Conservation (phyloP, 2,329 filamentous ascomycete genomes). For the Davidsoniella virescens region DNA sequence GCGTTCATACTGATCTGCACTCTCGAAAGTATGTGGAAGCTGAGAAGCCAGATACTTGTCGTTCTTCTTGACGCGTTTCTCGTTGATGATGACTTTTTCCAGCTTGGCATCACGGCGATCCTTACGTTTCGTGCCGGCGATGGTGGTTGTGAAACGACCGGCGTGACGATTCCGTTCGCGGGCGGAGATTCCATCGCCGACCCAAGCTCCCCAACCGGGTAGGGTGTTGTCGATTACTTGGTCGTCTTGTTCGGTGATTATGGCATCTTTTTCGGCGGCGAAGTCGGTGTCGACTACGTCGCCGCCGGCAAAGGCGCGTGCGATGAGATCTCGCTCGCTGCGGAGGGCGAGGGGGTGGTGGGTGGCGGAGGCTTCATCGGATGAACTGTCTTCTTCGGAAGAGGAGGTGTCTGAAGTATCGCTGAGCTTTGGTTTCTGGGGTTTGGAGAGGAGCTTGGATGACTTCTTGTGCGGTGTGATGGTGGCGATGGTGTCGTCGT, state of each 20-base stretch:
- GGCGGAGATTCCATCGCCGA: slow-evolving; percentile 64
- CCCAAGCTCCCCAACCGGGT: slow-evolving; percentile 88
- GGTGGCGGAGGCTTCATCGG: slow-evolving; percentile 18
- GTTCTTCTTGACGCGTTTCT: slow-evolving; percentile 85
- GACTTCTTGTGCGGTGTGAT: not conserved
- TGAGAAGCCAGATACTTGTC: slow-evolving; percentile 70
- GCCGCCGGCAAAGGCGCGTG: slow-evolving; percentile 74
- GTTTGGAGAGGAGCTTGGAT: not conserved
- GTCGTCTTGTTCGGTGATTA: slow-evolving; percentile 62
- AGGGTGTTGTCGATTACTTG: slow-evolving; percentile 71
- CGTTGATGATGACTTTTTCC: slow-evolving; percentile 75
- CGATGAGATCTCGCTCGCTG: slow-evolving; percentile 49
- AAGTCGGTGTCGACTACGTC: slow-evolving; percentile 74
- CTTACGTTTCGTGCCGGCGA: slow-evolving; percentile 57
- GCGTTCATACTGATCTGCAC: slow-evolving; percentile 74
- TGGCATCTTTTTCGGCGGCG: slow-evolving; percentile 57
- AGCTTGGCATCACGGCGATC: slow-evolving; percentile 71
- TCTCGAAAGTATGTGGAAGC: slow-evolving; percentile 84
- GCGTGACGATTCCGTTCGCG: slow-evolving; percentile 48
- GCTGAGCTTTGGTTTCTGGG: too few species aligned
- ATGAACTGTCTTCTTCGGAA: slow-evolving; percentile 1
- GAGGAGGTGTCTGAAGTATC: slow-evolving; percentile 9
- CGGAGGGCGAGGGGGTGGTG: slow-evolving; percentile 37
- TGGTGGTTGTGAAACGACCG: slow-evolving; percentile 45
- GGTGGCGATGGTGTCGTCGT: not conserved